Base-by-base conservation (phyloP, 1,139 yeast genomes). In the Yamadazyma friedrichii region DNA sequence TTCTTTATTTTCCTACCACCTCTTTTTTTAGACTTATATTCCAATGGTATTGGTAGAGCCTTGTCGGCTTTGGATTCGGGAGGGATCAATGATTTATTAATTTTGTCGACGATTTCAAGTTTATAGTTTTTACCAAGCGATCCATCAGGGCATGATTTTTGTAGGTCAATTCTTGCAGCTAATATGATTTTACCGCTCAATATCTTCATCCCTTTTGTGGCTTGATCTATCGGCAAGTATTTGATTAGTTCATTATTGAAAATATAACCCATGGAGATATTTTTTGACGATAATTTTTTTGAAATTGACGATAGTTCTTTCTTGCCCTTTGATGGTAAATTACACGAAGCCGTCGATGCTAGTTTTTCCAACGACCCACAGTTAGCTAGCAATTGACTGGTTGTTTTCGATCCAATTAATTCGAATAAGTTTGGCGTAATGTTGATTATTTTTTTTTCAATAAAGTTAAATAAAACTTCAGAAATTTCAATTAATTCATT, bases 1-100 rank as follows among this genome's bases (percentile, higher is more conserved):
- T 88, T 88, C 38, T 96, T 70, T 49, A 85, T 74, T 45, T 91
- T 68, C 49, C 81, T 69, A 1, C 99, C 99, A 2, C 95, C 98
- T 53, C 99, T 73, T 52, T 84, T 85, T 62, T 87, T 87, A 4
- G 93, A 82, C 36, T 82, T 80, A 42, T 73, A 75, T 44, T 91
- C 97, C 31, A 78, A 71, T 0, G 98, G 98, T 1, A 82, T 72
- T 0, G 97, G 94, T 36, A 93, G 65, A 0, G 98, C 95, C 52
- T 87, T 88, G 4, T 78, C 74, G 0, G 76, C 79, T 15, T 72
- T 67, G 22, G 74, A 74, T 26, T 82, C 87, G 1, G 98, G 96
- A 0, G 98, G 94, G 11, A 84, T 80, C 25, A 81, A 72, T 28
- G 88, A 62, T 54, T 88, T 88, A 40, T 82, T 88, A 6, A 93